Base-by-base conservation (phyloP, 371 early-diverging fungal species). In the Mortierella sp. region DNA sequence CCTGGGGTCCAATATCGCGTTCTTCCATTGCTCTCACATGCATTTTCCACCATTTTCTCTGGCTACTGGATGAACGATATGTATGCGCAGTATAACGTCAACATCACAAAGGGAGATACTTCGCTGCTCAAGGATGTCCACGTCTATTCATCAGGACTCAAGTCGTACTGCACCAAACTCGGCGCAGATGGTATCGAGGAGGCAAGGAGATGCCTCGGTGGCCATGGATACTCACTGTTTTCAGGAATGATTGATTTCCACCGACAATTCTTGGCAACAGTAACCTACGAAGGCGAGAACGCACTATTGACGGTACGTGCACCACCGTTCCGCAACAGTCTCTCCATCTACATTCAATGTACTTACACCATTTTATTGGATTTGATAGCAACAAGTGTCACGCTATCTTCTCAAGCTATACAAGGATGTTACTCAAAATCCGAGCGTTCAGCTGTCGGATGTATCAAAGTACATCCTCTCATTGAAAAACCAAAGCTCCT, bases 81-180 rank as follows among this genome's bases (percentile, higher is more conserved):
- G 79, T 93, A 93, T 72, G 65, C 87, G 14, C 78, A 90, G 54
- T 86, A 86, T 58, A 84, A 90, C 67, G 71, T 64, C 9, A 85
- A 82, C n/a, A 86, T 93, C 59, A 61, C 82, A 39, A 56, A 83
- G 21, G 84, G 86, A 7, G 83, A 89, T 60, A 83, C 80, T 34
- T 64, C 70, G 28, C 57, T 85, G 54, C 80, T 95, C 50, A 90
- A 92, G 61, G 95, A 94, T 74, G 86, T 95, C 0, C 96, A 96
- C 73, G 94, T 93, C 30, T 89, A 89, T 57, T 90, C 91, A 0
- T 92, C 94, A 1, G 94, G 93, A 13, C 85, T 96, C 54, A 96
- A 96, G 83, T 85, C 89, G 38, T 86, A 91, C 81, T 86, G 87
- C 23, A 93, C 94, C 0, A 91, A 90, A 24, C 82, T 90, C 67